Conservation (phyloP, 2,329 filamentous ascomycete species). For the Cercospora janseana region DNA sequence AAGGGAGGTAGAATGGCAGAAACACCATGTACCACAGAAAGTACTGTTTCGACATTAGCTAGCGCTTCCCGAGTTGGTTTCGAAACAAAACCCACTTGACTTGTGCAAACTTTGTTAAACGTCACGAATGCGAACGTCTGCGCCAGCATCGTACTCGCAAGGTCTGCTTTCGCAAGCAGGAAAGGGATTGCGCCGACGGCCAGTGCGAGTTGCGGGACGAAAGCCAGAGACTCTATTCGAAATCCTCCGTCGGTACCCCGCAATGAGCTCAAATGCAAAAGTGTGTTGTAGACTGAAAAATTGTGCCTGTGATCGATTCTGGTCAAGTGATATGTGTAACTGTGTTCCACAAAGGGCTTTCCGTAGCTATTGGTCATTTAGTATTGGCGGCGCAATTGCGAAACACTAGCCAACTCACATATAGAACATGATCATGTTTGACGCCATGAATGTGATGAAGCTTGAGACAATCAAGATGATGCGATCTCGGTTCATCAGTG, state of each 20-base stretch:
- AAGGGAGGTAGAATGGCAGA: slow-evolving; percentile 83
- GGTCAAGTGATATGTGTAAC: slow-evolving; percentile 87
- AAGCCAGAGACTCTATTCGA: slow-evolving; percentile 75
- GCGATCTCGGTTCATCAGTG: slow-evolving; percentile 40
- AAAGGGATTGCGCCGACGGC: slow-evolving; percentile 74
- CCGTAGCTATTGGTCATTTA: slow-evolving; percentile 61
- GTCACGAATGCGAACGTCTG: slow-evolving; percentile 97
- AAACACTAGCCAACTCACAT: too few species aligned
- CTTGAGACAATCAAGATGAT: slow-evolving; percentile 62
- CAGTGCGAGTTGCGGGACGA: slow-evolving; percentile 81
- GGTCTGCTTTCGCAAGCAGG: slow-evolving; percentile 72
- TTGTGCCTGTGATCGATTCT: slow-evolving; percentile 97
- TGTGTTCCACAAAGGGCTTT: slow-evolving; percentile 78
- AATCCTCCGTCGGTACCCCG: slow-evolving; percentile 45
- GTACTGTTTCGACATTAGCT: slow-evolving; percentile 60
- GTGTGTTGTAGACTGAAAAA: slow-evolving; percentile 92
- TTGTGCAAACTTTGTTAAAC: slow-evolving; percentile 99
- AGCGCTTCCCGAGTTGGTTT: not conserved
- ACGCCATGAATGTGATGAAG: slow-evolving; percentile 65
- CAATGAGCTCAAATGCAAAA: slow-evolving; percentile 83
- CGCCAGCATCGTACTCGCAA: slow-evolving; percentile 81
- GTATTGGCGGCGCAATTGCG: not conserved
- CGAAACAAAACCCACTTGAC: slow-evolving; percentile 63
- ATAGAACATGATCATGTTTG: slow-evolving; percentile 78
- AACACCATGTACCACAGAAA: slow-evolving; percentile 98